Evolutionary conservation across 2,329 filamentous ascomycete species (phyloP), one percentile per base, ranked within the genome.

Genomic region (Venturia carpophila): DNA sequence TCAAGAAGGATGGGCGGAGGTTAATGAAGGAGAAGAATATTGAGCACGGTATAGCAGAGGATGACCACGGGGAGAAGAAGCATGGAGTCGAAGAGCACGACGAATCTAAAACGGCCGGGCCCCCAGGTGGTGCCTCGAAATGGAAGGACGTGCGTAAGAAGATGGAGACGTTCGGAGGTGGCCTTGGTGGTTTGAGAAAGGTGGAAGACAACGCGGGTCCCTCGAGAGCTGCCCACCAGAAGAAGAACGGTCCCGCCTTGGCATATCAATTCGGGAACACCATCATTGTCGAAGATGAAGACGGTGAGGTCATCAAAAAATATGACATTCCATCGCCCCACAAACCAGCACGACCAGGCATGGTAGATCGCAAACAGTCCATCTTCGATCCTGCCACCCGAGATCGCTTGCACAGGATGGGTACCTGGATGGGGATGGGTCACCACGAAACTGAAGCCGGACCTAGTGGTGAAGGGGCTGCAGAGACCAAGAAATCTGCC

Each of bases 231-330:
- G 19, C 37, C 9, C 68, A 73, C 5, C 71, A 74, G 55, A 72
- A 73, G 47, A 78, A 80, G 45, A 81, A 84, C 69, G 88, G 89
- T 65, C 89, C 90, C 15, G 91, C 91, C n/a, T 80, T 88, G 60
- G 90, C 90, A 5, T 95, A 92, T 73, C 90, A 92, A 69, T 93
- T 91, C 71, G 91, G 91, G 68, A 92, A 91, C 73, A 92, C 90
- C 79, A 91, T 95, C 68, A 93, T 95, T 72, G 89, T 95, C 19
- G 90, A 95, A 76, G 90, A 95, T 68, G 88, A 90, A 74, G 87
- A 92, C 70, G 90, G 90, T 55, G 91, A 95, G 73, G 91, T 95
- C 41, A 84, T 95, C 73, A 92, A 92, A 78, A 87, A 90, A 65
- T 92, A 92, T 72, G 87, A 92, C 68, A 82, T 93, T 37, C 87